A percentile compares a stretch with the other conserved stretches of the same genome.
Conservation (phyloP, 2,329 filamentous ascomycete species). For the Trichoderma sp. region DNA sequence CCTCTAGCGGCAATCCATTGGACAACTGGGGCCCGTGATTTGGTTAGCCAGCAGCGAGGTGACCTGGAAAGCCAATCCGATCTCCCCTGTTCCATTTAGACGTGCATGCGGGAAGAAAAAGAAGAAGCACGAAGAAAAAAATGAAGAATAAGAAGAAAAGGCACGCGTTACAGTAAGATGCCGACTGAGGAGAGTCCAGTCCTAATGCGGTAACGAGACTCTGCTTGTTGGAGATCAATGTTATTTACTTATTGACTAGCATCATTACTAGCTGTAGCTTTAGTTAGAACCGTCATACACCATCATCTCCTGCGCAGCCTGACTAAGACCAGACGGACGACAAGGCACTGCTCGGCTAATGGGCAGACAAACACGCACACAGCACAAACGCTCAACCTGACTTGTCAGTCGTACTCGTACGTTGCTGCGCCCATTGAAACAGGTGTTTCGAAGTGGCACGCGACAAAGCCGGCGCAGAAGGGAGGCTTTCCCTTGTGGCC, state of each 20-base stretch:
- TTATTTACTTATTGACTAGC: background rate
- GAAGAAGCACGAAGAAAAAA: background rate
- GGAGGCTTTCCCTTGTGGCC: background rate
- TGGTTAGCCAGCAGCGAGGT: background rate
- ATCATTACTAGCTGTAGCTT: background rate
- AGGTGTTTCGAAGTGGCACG: background rate
- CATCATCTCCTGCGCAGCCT: background rate
- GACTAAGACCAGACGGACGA: slow-evolving; percentile 1
- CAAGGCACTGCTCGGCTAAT: background rate
- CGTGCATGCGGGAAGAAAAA: background rate
- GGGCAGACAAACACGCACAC: background rate
- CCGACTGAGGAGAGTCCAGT: background rate
- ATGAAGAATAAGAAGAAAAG: background rate
- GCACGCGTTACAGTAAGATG: background rate
- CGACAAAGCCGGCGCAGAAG: background rate
- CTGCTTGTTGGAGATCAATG: background rate
- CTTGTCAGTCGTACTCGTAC: background rate
- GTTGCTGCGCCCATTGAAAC: background rate
- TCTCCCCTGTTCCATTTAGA: background rate
- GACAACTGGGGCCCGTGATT: background rate
- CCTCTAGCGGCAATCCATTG: slow-evolving; percentile 6
- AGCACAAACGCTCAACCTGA: background rate
- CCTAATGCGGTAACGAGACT: background rate
- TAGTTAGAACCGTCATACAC: background rate
- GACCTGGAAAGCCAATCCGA: background rate